Percentiles rank a stretch among this genome's conserved stretches.
phyloP scores from a whole-genome alignment of 2,329 filamentous ascomycete species.

The Nemania sp. region DNA sequence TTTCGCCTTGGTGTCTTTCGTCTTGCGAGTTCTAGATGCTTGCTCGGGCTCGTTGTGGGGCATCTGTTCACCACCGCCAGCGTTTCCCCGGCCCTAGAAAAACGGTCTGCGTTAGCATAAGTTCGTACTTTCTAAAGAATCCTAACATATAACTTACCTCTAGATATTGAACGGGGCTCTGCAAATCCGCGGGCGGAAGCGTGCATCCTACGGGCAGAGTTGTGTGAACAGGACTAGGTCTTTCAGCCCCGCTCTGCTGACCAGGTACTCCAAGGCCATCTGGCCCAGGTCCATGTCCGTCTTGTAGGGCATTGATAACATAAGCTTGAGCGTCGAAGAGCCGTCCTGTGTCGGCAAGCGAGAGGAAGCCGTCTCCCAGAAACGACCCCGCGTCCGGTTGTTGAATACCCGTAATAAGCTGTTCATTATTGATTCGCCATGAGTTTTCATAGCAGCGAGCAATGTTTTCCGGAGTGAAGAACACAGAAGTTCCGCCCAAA shows the following conservation, averaged over 20 bases:
- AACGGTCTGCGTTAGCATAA: not conserved
- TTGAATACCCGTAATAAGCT: no score
- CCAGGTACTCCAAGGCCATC: no score
- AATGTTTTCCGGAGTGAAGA: conserved; percentile 9
- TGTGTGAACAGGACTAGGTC: no score
- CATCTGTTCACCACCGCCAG: not conserved
- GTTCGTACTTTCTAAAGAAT: not conserved
- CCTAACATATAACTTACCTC: conserved; percentile 4
- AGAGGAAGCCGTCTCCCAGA: no score
- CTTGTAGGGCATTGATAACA: no score
- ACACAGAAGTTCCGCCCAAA: conserved; percentile 6
- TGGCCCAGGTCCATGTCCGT: no score
- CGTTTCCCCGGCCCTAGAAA: not conserved
- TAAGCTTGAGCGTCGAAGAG: no score
- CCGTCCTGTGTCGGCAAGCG: no score
- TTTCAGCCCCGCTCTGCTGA: no score
- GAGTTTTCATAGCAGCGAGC: conserved; percentile 14
- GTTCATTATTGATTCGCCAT: not conserved
- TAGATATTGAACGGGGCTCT: not conserved
- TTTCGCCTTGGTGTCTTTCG: no score
- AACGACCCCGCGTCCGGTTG: no score
- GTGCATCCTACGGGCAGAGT: not conserved
- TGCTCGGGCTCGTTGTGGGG: not conserved
- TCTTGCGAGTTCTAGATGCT: no score
- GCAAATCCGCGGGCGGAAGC: not conserved